Conservation (phyloP, 805 yeast genomes). For the Starmera quercuum region DNA sequence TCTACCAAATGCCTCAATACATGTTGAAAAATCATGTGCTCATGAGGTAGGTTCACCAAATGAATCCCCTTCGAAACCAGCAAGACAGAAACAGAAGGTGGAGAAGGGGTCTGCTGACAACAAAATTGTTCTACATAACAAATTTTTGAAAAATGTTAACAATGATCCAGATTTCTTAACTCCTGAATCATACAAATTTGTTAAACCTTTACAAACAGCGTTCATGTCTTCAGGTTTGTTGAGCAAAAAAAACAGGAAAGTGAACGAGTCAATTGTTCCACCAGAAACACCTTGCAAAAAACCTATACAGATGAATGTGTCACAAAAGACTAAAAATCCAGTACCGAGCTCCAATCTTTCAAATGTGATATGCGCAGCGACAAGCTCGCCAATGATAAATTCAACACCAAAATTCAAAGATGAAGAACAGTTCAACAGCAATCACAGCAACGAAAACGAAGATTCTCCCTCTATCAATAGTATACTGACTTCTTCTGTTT, state of each 20-base stretch:
- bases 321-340: slow-evolving; percentile 8
- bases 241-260: slow-evolving; percentile 46
- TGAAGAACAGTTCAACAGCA: background rate
- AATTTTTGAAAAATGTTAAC: background rate
- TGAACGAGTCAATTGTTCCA: slow-evolving; percentile 29
- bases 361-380: slow-evolving; percentile 19
- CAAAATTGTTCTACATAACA: background rate
- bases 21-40: slow-evolving; percentile 8
- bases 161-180: slow-evolving; percentile 26
- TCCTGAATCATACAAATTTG: slow-evolving; percentile 57
- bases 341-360: slow-evolving; percentile 19
- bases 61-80: slow-evolving; percentile 25
- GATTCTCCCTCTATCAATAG: slow-evolving; percentile 14
- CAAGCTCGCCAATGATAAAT: slow-evolving; percentile 20
- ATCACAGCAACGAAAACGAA: slow-evolving; percentile 2
- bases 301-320: slow-evolving; percentile 20
- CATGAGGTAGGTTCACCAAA: slow-evolving; percentile 14
- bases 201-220: slow-evolving; percentile 81
- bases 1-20: slow-evolving; percentile 20
- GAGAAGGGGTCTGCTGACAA: background rate
- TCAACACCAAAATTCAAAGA: slow-evolving; percentile 15
- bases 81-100: slow-evolving; percentile 12
- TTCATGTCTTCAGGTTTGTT: slow-evolving; percentile 69
- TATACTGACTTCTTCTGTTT: slow-evolving; percentile 6
- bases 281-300: slow-evolving; percentile 63